Evolutionary conservation across 2,329 filamentous ascomycete genomes (phyloP).

Genomic region (Neofusicoccum kwambonambiense): DNA sequence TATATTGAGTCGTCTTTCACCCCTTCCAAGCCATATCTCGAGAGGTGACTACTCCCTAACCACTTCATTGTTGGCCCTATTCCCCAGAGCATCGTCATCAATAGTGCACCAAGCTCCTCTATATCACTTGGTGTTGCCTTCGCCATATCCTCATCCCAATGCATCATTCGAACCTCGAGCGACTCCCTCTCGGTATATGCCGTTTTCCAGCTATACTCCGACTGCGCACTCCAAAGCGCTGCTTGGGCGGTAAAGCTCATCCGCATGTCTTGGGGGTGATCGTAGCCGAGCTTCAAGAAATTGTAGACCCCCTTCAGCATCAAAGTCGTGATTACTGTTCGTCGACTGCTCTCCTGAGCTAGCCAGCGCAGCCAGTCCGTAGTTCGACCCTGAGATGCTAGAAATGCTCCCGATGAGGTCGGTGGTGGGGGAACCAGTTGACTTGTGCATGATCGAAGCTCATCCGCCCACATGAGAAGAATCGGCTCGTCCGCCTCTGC

Average conservation of each 20-base stretch:
- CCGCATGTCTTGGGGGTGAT: not conserved
- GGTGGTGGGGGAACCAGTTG: not conserved
- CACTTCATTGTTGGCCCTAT: slow-evolving; percentile 17
- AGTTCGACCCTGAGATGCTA: slow-evolving; percentile 1
- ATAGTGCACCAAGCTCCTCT: slow-evolving; percentile 23
- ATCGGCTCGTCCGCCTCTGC: slow-evolving; percentile 26
- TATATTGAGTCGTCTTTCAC: no score
- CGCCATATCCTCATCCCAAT: slow-evolving; percentile 19
- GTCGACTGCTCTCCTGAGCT: slow-evolving; percentile 31
- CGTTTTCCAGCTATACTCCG: slow-evolving; percentile 17
- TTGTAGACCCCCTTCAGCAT: slow-evolving; percentile 32
- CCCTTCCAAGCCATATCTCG: not conserved
- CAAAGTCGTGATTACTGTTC: slow-evolving; percentile 31
- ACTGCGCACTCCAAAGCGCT: slow-evolving; percentile 21
- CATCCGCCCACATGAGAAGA: slow-evolving; percentile 25
- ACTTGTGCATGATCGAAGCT: slow-evolving; percentile 18
- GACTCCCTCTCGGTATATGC: slow-evolving; percentile 16
- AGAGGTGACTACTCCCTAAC: slow-evolving; percentile 8
- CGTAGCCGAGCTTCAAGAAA: slow-evolving; percentile 22
- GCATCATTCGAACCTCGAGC: slow-evolving; percentile 11
- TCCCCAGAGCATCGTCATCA: slow-evolving; percentile 23
- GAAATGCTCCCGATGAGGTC: not conserved
- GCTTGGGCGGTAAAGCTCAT: slow-evolving; percentile 21
- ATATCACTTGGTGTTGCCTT: slow-evolving; percentile 19
- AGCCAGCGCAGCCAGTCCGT: slow-evolving; percentile 27